Base-by-base conservation (phyloP, 306 rosid genomes). In the Rosa lucieae region DNA sequence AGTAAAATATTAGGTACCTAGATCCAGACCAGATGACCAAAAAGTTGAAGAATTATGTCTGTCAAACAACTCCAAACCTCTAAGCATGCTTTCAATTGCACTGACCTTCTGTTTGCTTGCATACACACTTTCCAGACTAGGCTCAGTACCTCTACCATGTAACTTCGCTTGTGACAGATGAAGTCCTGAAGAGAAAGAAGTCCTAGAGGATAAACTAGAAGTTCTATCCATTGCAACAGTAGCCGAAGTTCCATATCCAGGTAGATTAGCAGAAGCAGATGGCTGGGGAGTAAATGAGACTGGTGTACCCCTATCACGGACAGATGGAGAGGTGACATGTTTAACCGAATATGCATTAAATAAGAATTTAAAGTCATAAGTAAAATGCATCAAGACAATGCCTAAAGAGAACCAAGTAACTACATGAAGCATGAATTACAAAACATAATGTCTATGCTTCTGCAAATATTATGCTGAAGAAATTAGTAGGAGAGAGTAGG, bases 211-310 rank as follows among this genome's bases (percentile, higher is more conserved):
- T 79, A 96, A 86, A 84, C 84, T 93, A 73, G 97, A 90, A 87
- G 89, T 93, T 93, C 89, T 88, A 89, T 96, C 94, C 98, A 93
- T 96, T 44, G 98, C 98, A 84, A 96, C 98, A 84, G 93, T 96
- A 71, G 99, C 98, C 78, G 99, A 91, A 81, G 99, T 96, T 91
- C 98, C 98, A 90, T 96, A 96, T 75, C 98, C 97, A 67, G 96
- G 88, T 72, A 91, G 76, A 84, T 85, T 90, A 81, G 99, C 83
- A 44, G 89, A 80, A 83, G 89, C 87, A 80, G 96, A 89, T 67
- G 89, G 79, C 77, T 93, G 99, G 73, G 86, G 82, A 76, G 83
- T 82, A 42, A 83, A 82, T 59, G 97, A 77, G 72, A 75, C 78
- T 70, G 74, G 49, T 75, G 90, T 78, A 80, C 92, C 90, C 91